Evolutionary conservation across 2,329 filamentous ascomycete species (phyloP).

Genomic region (Daldinia sp.): DNA sequence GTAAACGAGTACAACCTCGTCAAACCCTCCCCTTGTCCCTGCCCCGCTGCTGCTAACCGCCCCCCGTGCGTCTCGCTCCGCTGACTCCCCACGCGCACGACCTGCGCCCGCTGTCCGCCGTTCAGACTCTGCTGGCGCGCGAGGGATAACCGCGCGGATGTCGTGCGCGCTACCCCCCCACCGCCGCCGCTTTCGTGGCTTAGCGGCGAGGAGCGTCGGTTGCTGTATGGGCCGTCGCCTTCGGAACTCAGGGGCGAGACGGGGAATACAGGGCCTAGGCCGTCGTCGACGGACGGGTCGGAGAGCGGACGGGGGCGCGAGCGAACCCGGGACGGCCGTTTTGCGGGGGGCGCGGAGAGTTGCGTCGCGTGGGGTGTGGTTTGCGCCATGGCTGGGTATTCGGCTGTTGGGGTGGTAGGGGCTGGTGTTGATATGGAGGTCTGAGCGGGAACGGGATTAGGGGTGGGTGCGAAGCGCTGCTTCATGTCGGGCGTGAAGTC

Average conservation of each 20-base stretch:
- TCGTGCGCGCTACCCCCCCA: neutral
- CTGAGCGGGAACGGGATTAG: neutral
- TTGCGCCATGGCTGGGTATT: conserved; percentile 26
- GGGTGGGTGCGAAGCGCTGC: conserved; percentile 10
- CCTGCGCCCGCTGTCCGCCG: conserved; percentile 11
- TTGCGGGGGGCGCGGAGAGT: neutral
- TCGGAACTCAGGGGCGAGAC: conserved; percentile 19
- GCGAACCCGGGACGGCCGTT: neutral
- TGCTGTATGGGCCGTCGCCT: neutral
- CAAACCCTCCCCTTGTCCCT: neutral
- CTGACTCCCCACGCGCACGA: conserved; percentile 22
- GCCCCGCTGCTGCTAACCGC: neutral
- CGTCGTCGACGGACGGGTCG: conserved; percentile 17
- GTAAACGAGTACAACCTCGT: neutral
- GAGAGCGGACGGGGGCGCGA: conserved; percentile 24
- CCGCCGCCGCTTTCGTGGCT: neutral
- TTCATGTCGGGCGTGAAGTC: conserved; percentile 20
- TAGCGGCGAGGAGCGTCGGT: conserved; percentile 10
- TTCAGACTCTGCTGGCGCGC: conserved; percentile 24
- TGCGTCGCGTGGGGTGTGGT: neutral
- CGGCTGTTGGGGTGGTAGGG: neutral
- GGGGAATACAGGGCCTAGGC: conserved; percentile 12
- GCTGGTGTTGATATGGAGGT: neutral
- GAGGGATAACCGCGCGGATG: conserved; percentile 1
- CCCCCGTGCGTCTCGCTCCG: neutral